phyloP scores from a whole-genome alignment of 257 asterid genomes.

The Gentiana dahurica region DNA sequence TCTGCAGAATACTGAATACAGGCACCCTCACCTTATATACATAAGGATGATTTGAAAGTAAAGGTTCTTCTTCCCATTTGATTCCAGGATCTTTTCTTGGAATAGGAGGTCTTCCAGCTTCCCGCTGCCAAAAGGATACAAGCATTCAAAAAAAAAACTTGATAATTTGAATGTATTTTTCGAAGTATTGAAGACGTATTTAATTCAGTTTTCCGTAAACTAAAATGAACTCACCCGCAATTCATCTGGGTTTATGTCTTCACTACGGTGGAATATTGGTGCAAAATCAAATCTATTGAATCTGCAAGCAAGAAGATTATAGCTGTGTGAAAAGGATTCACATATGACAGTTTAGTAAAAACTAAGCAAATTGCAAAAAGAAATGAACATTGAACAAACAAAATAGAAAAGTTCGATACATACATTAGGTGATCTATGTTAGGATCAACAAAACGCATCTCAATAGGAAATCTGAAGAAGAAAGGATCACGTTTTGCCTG shows the following conservation, averaged over 20 bases:
- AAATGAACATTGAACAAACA: not conserved
- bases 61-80: slow-evolving; percentile 83
- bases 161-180: too few relatives aligned
- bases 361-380: not conserved
- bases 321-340: not conserved
- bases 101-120: slow-evolving; percentile 80
- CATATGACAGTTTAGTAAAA: not conserved
- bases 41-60: slow-evolving; percentile 84
- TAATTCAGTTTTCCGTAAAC: not conserved
- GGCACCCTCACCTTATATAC: slow-evolving; percentile 60
- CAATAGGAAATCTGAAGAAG: slow-evolving; percentile 89
- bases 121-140: slow-evolving; percentile 52
- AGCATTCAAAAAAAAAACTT: slow-evolving; percentile 4
- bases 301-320: slow-evolving; percentile 43
- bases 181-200: not conserved
- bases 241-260: slow-evolving; percentile 76
- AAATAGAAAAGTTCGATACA: slow-evolving; percentile 16
- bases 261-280: slow-evolving; percentile 89
- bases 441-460: slow-evolving; percentile 86
- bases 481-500: slow-evolving; percentile 98
- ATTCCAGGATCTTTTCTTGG: slow-evolving; percentile 84
- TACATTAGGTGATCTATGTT: slow-evolving; percentile 91
- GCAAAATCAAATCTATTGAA: slow-evolving; percentile 76
- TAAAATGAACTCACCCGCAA: slow-evolving; percentile 61
- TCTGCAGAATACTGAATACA: too few relatives aligned